Percentiles rank a stretch among this genome's conserved stretches.
Conservation (phyloP, 495 filamentous ascomycete genomes). For the Penicillium desertorum region DNA sequence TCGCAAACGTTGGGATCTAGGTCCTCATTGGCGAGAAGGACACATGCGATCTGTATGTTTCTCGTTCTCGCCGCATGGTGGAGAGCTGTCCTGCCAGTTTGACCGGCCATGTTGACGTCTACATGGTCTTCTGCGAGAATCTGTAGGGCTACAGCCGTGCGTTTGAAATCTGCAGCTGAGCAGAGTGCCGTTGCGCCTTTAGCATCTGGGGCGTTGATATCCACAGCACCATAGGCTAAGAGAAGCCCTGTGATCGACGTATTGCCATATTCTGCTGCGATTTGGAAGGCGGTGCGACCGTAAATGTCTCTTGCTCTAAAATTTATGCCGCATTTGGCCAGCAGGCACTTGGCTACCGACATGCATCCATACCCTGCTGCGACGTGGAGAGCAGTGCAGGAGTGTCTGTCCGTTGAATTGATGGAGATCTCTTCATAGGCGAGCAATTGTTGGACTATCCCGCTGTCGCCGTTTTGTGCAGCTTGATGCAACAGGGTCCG, state of each 20-base stretch:
- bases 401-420: slow-evolving; percentile 2
- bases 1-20: slow-evolving; percentile 11
- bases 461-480: not conserved
- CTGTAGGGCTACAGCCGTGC: slow-evolving; percentile 9
- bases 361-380: slow-evolving; percentile 3
- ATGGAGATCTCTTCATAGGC: slow-evolving; percentile 8
- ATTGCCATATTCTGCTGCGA: slow-evolving; percentile 15
- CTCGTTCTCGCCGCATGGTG: slow-evolving; percentile 4
- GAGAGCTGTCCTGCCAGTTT: slow-evolving; percentile 6
- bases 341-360: not conserved
- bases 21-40: slow-evolving; percentile 4
- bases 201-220: slow-evolving; percentile 9
- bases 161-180: slow-evolving; percentile 6
- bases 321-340: not conserved
- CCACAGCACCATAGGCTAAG: slow-evolving; percentile 8
- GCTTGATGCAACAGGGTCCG: slow-evolving; percentile 11
- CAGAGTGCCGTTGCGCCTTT: slow-evolving; percentile 13
- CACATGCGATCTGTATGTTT: slow-evolving; percentile 6
- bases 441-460: slow-evolving; percentile 9
- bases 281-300: slow-evolving; percentile 15
- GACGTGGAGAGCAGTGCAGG: slow-evolving; percentile 2
- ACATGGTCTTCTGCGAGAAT: slow-evolving; percentile 12
- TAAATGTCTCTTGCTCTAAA: slow-evolving; percentile 9
- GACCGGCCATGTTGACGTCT: slow-evolving; percentile 5
- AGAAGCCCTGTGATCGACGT: slow-evolving; percentile 11